These are phyloP conservation scores for Exobasidium rhododendri DNA, from an alignment of 1,284 basidiomycete genomes.

Conservation along the genomic window DNA sequence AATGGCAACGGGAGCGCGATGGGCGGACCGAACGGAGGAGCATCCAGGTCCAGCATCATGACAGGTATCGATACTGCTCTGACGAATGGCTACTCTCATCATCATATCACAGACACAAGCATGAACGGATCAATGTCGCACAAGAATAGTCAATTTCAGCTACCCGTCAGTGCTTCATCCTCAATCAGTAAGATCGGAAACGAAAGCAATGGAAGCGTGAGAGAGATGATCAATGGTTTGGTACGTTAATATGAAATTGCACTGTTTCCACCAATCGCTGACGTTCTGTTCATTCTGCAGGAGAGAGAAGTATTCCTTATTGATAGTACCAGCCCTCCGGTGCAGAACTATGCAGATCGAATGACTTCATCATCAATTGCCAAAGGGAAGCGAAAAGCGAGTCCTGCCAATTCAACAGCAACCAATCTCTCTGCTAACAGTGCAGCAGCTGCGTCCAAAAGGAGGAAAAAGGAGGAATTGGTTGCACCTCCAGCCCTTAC, in stretches of 20 bases:
- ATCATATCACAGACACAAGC: background rate
- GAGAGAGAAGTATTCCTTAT: conserved; percentile 9
- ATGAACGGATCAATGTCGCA: background rate
- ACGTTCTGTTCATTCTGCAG: background rate
- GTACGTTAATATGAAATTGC: background rate
- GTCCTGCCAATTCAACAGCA: background rate
- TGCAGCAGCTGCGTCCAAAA: background rate
- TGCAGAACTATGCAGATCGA: background rate
- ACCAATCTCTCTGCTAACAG: background rate
- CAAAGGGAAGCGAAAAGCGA: conserved; percentile 7
- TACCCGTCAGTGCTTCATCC: background rate
- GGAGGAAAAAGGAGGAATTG: conserved; percentile 5
- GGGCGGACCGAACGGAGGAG: background rate
- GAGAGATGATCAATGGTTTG: conserved; percentile 5
- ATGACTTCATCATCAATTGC: conserved; percentile 1
- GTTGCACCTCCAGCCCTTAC: background rate
- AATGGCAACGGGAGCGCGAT: background rate
- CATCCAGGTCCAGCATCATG: background rate
- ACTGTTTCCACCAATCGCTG: background rate
- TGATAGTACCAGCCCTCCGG: conserved; percentile 7
- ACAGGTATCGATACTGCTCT: background rate
- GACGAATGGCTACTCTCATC: background rate
- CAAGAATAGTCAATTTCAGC: background rate
- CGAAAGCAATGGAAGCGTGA: background rate
- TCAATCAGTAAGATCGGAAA: background rate